These are phyloP conservation scores for Pinus albicaulis DNA, from an alignment of 75 land plant species.

Conservation along the genomic window DNA sequence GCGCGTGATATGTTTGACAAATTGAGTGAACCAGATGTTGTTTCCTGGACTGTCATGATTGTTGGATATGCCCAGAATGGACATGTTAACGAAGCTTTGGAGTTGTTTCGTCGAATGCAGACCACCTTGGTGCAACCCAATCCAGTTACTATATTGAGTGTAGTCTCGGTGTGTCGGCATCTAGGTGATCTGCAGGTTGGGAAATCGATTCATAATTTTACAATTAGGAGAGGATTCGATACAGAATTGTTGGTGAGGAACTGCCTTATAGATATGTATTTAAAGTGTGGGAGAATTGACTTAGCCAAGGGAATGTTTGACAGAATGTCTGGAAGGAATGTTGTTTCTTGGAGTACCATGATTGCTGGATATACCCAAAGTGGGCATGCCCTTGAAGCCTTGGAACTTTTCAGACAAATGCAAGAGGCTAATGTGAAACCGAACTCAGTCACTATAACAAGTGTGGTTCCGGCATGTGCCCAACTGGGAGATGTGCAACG, in stretches of 20 bases:
- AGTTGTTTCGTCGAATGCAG: conserved; percentile 40
- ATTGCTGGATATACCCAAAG: conserved; percentile 51
- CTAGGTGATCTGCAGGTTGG: conserved; percentile 49
- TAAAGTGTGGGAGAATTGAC: conserved; percentile 54
- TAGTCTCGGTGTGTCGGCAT: conserved; percentile 60
- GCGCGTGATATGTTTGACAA: conserved; percentile 45
- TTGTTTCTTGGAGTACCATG: conserved; percentile 60
- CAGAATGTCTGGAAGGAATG: conserved; percentile 26
- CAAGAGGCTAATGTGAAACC: neutral
- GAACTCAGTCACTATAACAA: neutral
- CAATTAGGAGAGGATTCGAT: conserved; percentile 25
- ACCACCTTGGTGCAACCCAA: conserved; percentile 27
- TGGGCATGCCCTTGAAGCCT: conserved; percentile 37
- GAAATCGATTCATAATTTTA: conserved; percentile 32
- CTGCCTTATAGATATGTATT: conserved; percentile 61
- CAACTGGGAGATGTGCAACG: conserved; percentile 3
- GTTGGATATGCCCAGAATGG: conserved; percentile 37
- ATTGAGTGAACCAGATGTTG: conserved; percentile 49
- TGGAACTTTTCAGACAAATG: conserved; percentile 24
- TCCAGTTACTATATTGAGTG: conserved; percentile 41
- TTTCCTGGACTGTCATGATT: conserved; percentile 80
- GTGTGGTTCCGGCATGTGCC: conserved; percentile 42
- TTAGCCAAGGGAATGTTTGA: conserved; percentile 41
- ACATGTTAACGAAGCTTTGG: conserved; percentile 14
- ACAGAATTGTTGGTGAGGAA: conserved; percentile 39